phyloP scores from a whole-genome alignment of 2,329 filamentous ascomycete species.

The Paracoccidioides brasiliensis region DNA sequence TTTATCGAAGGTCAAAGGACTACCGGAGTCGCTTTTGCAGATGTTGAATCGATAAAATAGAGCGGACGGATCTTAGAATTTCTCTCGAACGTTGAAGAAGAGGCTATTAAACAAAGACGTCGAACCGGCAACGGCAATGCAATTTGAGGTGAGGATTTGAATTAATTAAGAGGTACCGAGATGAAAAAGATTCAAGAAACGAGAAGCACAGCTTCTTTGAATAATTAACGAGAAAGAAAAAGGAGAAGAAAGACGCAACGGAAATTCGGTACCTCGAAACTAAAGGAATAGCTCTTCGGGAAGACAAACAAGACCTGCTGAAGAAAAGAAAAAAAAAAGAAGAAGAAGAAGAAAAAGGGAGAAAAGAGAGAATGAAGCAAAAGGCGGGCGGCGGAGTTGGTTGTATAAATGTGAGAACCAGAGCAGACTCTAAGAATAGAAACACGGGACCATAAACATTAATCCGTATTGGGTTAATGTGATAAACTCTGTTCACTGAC shows the following conservation, averaged over 20 bases:
- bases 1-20: not conserved
- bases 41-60: not conserved
- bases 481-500: not conserved
- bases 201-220: constrained; percentile 9
- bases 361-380: not conserved
- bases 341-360: constrained; percentile 12
- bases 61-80: not conserved
- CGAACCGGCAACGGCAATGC: constrained; percentile 11
- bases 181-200: not conserved
- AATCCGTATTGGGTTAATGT: not conserved
- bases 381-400: not conserved
- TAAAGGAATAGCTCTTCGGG: constrained; percentile 18
- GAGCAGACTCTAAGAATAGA: constrained; percentile 6
- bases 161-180: constrained; percentile 8
- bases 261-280: constrained; percentile 12
- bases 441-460: not conserved
- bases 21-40: constrained; percentile 1
- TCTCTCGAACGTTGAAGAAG: constrained; percentile 3
- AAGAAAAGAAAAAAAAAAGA: constrained; percentile 35
- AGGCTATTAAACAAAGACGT: constrained; percentile 11
- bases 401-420: constrained; percentile 21
- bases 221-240: constrained; percentile 1
- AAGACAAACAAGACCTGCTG: constrained; percentile 43
- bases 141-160: constrained; percentile 1
- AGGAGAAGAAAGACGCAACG: constrained; percentile 30